These are phyloP conservation scores for Parasarocladium wereldwijsianum DNA, from an alignment of 2,329 filamentous ascomycete species.

Conservation along the genomic window DNA sequence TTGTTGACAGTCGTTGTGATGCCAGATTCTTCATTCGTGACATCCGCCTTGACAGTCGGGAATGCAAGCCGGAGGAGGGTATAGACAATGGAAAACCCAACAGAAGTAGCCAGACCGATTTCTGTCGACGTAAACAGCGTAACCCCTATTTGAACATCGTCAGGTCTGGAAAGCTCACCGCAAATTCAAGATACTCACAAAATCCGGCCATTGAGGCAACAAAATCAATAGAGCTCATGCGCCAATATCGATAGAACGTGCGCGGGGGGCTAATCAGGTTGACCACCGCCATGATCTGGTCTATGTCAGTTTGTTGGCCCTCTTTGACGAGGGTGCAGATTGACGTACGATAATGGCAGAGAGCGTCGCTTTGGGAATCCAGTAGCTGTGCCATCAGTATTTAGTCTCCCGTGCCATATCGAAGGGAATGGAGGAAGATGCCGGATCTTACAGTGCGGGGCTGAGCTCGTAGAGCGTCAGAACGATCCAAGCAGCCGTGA, in stretches of 20 bases:
- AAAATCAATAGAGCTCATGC: conserved; percentile 49
- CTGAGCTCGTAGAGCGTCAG: conserved; percentile 47
- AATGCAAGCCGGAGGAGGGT: conserved; percentile 45
- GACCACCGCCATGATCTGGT: conserved; percentile 44
- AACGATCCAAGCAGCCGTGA: conserved; percentile 47
- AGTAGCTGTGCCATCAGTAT: conserved; percentile 19
- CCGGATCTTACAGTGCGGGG: conserved; percentile 29
- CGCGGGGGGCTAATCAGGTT: conserved; percentile 43
- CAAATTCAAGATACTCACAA: conserved; percentile 3
- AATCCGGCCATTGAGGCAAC: conserved; percentile 47
- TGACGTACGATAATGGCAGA: conserved; percentile 43
- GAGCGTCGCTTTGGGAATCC: conserved; percentile 52
- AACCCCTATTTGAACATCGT: conserved; percentile 26
- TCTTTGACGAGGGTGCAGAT: neutral
- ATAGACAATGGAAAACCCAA: conserved; percentile 50
- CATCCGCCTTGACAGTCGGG: conserved; percentile 20
- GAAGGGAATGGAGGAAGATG: neutral
- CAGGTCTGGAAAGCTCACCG: too few species aligned
- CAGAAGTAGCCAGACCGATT: conserved; percentile 41
- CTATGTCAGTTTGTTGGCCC: neutral
- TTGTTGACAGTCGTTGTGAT: conserved; percentile 13
- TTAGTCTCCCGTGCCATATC: neutral
- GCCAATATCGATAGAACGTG: conserved; percentile 50
- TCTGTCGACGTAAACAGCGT: conserved; percentile 47
- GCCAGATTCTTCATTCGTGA: conserved; percentile 13